Evolutionary conservation across 139 green algal species (phyloP).

Genomic region (Closterium sp.): DNA sequence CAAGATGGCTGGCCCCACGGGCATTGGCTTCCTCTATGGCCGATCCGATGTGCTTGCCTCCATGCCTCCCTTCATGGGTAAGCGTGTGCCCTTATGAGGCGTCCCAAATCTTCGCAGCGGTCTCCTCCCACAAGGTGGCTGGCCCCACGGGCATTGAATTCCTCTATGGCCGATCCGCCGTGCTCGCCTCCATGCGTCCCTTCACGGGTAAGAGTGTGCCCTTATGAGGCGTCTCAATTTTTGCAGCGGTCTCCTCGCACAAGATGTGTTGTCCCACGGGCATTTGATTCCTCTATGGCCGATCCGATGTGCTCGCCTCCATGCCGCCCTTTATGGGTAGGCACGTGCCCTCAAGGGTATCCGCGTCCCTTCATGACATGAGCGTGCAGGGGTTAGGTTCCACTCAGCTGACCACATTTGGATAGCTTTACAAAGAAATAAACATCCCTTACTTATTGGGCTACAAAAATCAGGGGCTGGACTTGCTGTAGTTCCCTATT

Average conservation of each 20-base stretch:
- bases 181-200: conserved; percentile 88
- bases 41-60: conserved; percentile 74
- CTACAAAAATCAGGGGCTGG: too few species aligned
- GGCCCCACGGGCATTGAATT: conserved; percentile 96
- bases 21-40: conserved; percentile 97
- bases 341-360: background rate
- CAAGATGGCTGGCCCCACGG: conserved; percentile 89
- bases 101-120: too few species aligned
- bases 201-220: conserved; percentile 69
- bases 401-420: too few species aligned
- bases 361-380: background rate
- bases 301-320: background rate
- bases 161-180: conserved; percentile 85
- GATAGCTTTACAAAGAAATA: too few species aligned
- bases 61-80: conserved; percentile 92
- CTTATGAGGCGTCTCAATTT: background rate
- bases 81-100: background rate
- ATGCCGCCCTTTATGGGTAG: conserved; percentile 83
- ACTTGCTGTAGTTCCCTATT: too few species aligned
- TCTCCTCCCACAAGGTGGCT: conserved; percentile 67
- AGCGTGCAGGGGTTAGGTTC: background rate
- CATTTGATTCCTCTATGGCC: conserved; percentile 97
- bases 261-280: conserved; percentile 91
- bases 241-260: background rate
- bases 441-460: too few species aligned